Conservation (phyloP, 2,329 filamentous ascomycete genomes). For the Gnomoniopsis smithogilvyi region DNA sequence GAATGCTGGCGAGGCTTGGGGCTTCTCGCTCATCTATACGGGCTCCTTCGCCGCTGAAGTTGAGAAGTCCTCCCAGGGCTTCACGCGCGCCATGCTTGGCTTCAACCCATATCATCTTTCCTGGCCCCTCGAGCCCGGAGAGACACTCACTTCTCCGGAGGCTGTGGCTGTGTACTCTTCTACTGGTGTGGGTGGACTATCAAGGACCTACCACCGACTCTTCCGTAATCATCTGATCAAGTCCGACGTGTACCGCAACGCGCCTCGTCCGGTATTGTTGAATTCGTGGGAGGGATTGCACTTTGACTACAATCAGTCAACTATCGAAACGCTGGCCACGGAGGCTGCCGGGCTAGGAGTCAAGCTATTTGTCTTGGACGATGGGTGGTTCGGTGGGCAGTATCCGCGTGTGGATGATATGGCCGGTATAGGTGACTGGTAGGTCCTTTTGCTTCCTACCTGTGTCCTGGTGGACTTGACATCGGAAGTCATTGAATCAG, state of each 20-base stretch:
- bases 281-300: conserved; percentile 66
- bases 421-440: conserved; percentile 62
- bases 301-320: conserved; percentile 55
- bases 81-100: conserved; percentile 57
- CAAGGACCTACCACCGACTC: conserved; percentile 57
- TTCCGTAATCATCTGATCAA: conserved; percentile 60
- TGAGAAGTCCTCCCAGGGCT: conserved; percentile 59
- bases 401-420: conserved; percentile 57
- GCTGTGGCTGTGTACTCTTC: conserved; percentile 60
- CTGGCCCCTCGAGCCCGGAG: conserved; percentile 52
- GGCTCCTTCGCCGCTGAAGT: conserved; percentile 61
- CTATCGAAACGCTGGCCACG: conserved; percentile 51
- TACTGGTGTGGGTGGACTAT: conserved; percentile 58
- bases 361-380: conserved; percentile 63
- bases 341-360: conserved; percentile 57
- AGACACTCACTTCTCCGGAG: conserved; percentile 59
- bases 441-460: background rate
- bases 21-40: conserved; percentile 62
- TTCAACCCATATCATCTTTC: conserved; percentile 60
- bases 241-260: conserved; percentile 46
- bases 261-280: conserved; percentile 52
- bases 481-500: too few species aligned
- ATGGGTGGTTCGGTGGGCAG: conserved; percentile 65
- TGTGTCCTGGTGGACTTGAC: background rate
- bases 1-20: conserved; percentile 58